Evolutionary conservation across 2,329 filamentous ascomycete genomes (phyloP).

Genomic region (Lachnellula suecica): DNA sequence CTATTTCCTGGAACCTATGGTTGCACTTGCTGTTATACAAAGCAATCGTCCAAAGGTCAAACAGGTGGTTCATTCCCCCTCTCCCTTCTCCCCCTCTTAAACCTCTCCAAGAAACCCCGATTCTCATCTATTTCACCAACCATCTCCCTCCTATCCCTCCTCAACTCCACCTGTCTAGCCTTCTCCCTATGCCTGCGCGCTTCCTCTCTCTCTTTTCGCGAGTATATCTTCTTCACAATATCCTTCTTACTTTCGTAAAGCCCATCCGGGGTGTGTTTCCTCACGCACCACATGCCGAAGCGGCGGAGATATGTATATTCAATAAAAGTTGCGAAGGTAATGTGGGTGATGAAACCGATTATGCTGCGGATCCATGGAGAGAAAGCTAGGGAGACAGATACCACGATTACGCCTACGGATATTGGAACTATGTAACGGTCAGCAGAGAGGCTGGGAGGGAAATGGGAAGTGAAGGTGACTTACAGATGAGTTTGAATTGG

Average conservation of each 20-base stretch:
- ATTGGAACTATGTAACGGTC: conserved; percentile 9
- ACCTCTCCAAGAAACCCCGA: neutral
- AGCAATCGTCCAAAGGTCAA: neutral
- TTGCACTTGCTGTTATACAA: too few relatives aligned
- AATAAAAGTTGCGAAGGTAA: neutral
- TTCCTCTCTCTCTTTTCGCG: neutral
- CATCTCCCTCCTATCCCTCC: neutral
- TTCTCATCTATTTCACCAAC: neutral
- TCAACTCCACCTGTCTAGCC: neutral
- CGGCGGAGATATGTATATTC: conserved; percentile 4
- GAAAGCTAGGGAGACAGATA: conserved; percentile 12
- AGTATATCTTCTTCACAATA: neutral
- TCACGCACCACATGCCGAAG: neutral
- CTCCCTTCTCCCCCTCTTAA: neutral
- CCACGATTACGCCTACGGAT: conserved; percentile 7
- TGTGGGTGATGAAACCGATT: conserved; percentile 1
- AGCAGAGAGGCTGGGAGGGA: neutral
- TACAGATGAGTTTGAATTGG: conserved; percentile 12
- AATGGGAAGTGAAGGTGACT: neutral
- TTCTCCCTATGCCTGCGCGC: neutral
- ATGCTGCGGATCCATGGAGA: conserved; percentile 9
- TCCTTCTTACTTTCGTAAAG: neutral
- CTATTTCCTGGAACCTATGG: too few relatives aligned
- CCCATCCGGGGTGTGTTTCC: neutral
- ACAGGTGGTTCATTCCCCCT: neutral